Base-by-base conservation (phyloP, 345 rosid species). In the Bruguiera gymnorhiza region DNA sequence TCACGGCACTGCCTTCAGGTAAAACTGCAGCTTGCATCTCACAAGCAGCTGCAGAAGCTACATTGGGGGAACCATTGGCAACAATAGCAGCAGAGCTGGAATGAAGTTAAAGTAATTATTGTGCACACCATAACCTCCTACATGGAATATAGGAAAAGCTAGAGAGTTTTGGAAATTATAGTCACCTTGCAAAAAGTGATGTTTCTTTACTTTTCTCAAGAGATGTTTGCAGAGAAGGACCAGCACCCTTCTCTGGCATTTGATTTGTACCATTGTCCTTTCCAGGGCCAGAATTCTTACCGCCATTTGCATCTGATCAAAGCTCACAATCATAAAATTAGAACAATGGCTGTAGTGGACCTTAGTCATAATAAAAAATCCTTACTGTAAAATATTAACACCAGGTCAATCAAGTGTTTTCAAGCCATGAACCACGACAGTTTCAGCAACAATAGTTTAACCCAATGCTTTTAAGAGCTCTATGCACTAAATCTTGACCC, bases 231-330 rank as follows among this genome's bases (percentile, higher is more conserved):
- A 78, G 65, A 26, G 85, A 84, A 62, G 81, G 79, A 64, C 73
- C 83, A 46, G 67, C 76, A 73, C 74, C 80, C 77, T 88, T 87
- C 73, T 88, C 89, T 30, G 78, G 68, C 69, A 76, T 80, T 74
- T 86, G 88, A 74, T 75, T 83, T 53, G 69, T 80, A 83, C 79
- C 90, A 74, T 59, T 77, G 71, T 88, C 85, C 79, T 75, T 83
- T 67, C 80, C 86, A 70, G 81, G 30, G 65, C 60, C 79, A 59
- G 81, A 82, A 70, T 73, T 79, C 84, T 78, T 89, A 69, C 88
- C 78, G 69, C 81, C 85, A 62, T 85, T 84, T 76, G 79, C 83
- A 85, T 89, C 98, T 93, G 84, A 76, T 65, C 64, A 79, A 75
- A 75, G 53, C 69, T 65, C 66, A 78, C 48, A 65, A 36, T 32